Base-by-base conservation (phyloP, 164 flowering plant species). In the Litsea cubeba region DNA sequence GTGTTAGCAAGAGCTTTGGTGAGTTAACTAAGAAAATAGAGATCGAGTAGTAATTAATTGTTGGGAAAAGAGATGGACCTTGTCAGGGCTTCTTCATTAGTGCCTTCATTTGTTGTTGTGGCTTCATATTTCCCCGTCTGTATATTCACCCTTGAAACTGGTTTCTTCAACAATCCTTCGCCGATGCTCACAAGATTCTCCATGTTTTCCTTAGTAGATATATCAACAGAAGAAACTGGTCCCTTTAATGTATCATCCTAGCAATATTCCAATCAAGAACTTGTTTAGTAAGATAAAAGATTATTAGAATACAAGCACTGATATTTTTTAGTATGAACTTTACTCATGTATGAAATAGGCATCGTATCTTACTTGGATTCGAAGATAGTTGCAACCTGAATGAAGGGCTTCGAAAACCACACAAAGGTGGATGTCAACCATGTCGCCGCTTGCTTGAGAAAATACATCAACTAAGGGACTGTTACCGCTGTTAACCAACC, bases 11-110 rank as follows among this genome's bases (percentile, higher is more conserved):
- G 12, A 20, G 12, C 12, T n/a, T 62, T 23, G n/a, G 12, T 12
- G 22, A 11, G 65, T n/a, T 54, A 3, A 54, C 60, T 30, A 20
- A 10, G 69, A 20, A 20, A 30, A 18, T 1, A 66, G 23, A 23
- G 35, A n/a, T n/a, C n/a, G n/a, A n/a, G n/a, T n/a, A n/a, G n/a
- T n/a, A n/a, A n/a, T n/a, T n/a, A n/a, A n/a, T n/a, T 40, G 46
- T 40, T 40, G 50, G 40, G 40, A 71, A 2, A 17, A 22, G 5
- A 5, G 23, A 5, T 20, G 7, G 26, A 84, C 88, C 60, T 83
- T 54, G 71, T 65, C 22, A 89, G 81, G 51, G 90, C 90, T 70
- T 86, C 80, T 66, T 82, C 83, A 66, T 89, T 87, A 5, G 85
- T 86, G 23, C 82, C 89, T 25, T 76, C 86, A 66, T 81, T 84